Base-by-base conservation (phyloP, 805 yeast genomes). In the Cyberlindnera misumaiensis region DNA sequence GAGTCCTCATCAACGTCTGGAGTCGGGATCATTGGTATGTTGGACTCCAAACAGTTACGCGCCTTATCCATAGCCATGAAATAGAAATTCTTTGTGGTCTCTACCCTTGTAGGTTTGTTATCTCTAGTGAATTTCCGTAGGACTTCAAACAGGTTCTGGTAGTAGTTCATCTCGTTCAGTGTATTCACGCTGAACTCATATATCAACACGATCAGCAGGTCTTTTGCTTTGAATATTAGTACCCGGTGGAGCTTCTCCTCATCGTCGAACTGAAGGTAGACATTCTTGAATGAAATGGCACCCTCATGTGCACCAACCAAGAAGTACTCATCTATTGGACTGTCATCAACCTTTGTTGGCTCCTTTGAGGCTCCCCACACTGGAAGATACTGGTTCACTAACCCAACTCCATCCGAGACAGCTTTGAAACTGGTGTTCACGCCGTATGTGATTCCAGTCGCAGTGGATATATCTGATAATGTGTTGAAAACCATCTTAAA, bases 401-500 rank as follows among this genome's bases (percentile, higher is more conserved):
- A 9, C 3, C 22, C 31, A 7, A 40, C 37, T 11, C 45, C 44
- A 2, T 33, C 32, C 4, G 34, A 17, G 4, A 51, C 25, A 13
- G 43, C 46, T 12, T 44, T 43, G 14, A 44, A 39, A 1, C 47
- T 34, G 2, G 48, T 44, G 36, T 44, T 47, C 5, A 51, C 47
- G 8, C 58, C 50, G 7, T 47, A 43, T 9, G 45, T 47, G 4
- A 54, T 40, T 4, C 57, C 53, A 7, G 52, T 41, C 1, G 48
- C 46, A n/a, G 38, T 39, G 3, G 55, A 47, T 9, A 55, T 49
- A 30, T 51, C 56, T n/a, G 45, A 44, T 4, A 53, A 25, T 0
- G 58, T 49, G 4, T 45, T 36, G 37, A 42, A 43, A 7, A 49
- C 47, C 11, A 52, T n/a, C 33, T 47, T 49, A 41, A 55, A 53